phyloP scores from a whole-genome alignment of 441 rosid species.

The Euphorbia corollata region DNA sequence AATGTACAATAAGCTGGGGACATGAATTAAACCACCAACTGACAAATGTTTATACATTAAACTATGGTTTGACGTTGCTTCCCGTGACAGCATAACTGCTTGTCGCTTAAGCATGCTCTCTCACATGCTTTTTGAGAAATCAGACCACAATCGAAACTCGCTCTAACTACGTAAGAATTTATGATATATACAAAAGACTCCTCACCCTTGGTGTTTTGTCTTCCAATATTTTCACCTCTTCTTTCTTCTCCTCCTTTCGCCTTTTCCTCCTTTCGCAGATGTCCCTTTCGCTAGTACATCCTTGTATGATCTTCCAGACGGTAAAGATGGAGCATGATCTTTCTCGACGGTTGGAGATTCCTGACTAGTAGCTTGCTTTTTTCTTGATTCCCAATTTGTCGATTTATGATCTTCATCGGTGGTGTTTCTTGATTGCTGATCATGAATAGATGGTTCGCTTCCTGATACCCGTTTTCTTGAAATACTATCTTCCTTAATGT shows the following conservation, averaged over 20 bases:
- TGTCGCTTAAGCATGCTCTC: too few species aligned
- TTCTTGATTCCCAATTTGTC: neutral
- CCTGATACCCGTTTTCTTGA: conserved; percentile 2
- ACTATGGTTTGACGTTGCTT: neutral
- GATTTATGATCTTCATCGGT: neutral
- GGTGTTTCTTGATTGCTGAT: neutral
- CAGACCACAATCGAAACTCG: too few species aligned
- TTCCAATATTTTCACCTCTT: neutral
- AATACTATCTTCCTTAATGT: neutral
- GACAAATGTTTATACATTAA: neutral
- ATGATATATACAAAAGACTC: neutral
- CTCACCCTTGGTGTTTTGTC: neutral
- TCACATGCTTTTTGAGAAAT: too few species aligned
- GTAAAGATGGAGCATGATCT: neutral
- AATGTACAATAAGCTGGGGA: neutral
- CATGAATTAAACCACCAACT: neutral
- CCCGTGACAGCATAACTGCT: too few species aligned
- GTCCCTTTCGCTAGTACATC: conserved; percentile 42
- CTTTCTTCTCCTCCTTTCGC: conserved; percentile 14
- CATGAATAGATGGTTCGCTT: neutral
- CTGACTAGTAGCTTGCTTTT: neutral
- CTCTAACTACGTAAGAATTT: neutral
- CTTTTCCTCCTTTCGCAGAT: conserved; percentile 1
- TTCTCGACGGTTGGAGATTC: neutral
- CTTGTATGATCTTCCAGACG: conserved; percentile 16